Conservation (phyloP, 306 rosid genomes). For the Elaeagnus macrophylla region DNA sequence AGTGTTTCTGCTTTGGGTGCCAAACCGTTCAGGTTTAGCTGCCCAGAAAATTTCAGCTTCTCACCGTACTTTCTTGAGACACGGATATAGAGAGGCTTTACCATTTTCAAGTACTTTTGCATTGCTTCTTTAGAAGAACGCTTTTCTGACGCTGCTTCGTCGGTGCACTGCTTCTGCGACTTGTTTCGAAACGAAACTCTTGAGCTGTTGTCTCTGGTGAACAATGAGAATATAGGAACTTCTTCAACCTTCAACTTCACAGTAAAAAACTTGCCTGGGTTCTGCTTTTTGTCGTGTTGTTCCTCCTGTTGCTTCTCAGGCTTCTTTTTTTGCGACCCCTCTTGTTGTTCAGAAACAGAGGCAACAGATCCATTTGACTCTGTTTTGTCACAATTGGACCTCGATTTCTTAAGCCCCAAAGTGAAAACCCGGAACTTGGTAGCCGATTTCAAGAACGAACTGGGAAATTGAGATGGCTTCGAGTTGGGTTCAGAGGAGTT, state of each 20-base stretch:
- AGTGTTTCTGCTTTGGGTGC: slow-evolving; percentile 1
- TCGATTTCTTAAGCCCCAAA: slow-evolving; percentile 63
- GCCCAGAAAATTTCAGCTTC: slow-evolving; percentile 46
- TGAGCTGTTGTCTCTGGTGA: slow-evolving; percentile 73
- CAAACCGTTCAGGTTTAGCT: slow-evolving; percentile 24
- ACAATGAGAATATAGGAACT: slow-evolving; percentile 73
- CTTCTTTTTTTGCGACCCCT: slow-evolving; percentile 11
- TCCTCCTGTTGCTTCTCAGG: not conserved
- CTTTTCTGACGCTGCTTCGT: slow-evolving; percentile 46
- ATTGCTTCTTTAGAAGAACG: slow-evolving; percentile 74
- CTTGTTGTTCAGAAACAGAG: slow-evolving; percentile 12
- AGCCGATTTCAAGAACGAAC: slow-evolving; percentile 70
- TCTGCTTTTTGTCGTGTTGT: slow-evolving; percentile 7
- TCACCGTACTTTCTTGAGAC: slow-evolving; percentile 74
- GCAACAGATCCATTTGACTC: slow-evolving; percentile 26
- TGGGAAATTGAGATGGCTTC: slow-evolving; percentile 47
- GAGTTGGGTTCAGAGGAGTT: slow-evolving; percentile 45
- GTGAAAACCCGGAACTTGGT: slow-evolving; percentile 77
- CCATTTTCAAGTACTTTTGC: slow-evolving; percentile 75
- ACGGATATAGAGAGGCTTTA: slow-evolving; percentile 75
- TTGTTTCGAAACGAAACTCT: slow-evolving; percentile 30
- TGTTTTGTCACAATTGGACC: slow-evolving; percentile 25
- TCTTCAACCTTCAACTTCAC: slow-evolving; percentile 81
- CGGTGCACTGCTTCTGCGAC: slow-evolving; percentile 25
- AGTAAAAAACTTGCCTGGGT: slow-evolving; percentile 43